Percentiles rank a stretch among this genome's conserved stretches.
Conservation (phyloP, 768 basidiomycete genomes). For the Lactarius quietus region DNA sequence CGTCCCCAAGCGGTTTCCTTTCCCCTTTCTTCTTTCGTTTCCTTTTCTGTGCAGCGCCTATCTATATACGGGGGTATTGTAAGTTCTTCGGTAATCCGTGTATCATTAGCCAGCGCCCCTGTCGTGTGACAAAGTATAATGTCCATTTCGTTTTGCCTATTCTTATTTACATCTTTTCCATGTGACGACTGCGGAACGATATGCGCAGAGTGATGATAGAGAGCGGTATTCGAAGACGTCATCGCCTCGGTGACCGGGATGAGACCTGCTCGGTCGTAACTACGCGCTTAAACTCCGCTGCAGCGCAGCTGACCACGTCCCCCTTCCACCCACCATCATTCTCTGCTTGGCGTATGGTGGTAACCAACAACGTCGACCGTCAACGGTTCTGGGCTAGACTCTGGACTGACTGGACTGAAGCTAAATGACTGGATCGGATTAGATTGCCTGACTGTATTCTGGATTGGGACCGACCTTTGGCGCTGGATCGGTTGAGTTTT, state of each 20-base stretch:
- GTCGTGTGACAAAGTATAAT: conserved; percentile 25
- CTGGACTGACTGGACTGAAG: background rate
- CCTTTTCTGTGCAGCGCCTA: conserved; percentile 15
- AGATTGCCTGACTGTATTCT: background rate
- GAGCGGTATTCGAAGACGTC: background rate
- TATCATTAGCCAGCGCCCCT: conserved; percentile 19
- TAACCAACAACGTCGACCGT: background rate
- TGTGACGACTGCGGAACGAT: background rate
- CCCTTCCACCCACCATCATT: background rate
- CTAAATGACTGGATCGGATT: background rate
- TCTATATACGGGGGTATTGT: conserved; percentile 22
- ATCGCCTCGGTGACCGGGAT: background rate
- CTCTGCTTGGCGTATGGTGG: background rate
- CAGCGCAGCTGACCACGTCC: background rate
- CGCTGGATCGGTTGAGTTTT: background rate
- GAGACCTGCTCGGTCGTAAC: background rate
- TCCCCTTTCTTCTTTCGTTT: background rate
- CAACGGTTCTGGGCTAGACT: background rate
- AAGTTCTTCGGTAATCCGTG: conserved; percentile 22
- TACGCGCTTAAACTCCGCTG: background rate
- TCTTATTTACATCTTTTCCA: background rate
- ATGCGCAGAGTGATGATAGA: background rate
- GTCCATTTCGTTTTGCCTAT: conserved; percentile 3
- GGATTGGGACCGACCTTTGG: background rate
- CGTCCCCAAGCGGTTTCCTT: background rate